Evolutionary conservation across 768 basidiomycete genomes (phyloP), one percentile per base, ranked within the genome.

Genomic region (Leccinum broughii): DNA sequence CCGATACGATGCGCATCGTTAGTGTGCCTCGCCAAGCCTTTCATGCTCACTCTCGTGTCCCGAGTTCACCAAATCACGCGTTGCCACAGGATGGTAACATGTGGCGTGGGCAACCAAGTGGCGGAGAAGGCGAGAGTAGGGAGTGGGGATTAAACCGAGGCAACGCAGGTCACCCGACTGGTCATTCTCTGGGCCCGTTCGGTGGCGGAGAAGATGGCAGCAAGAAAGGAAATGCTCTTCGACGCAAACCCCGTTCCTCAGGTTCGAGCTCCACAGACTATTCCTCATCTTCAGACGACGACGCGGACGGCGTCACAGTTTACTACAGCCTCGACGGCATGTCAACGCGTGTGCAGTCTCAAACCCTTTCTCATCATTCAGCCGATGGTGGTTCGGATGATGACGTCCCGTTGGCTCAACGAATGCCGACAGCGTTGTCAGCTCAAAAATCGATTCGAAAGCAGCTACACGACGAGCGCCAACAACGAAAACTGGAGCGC

Each of bases 401-500:
- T 70, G 89, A 96, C 65, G 78, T 93, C 1, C 94, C 94, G 1
- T 80, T 96, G 15, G 94, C 93, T 3, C 85, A 84, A 63, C 81
- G 87, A 32, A 92, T 93, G 57, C 94, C 93, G 4, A 88, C 86
- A 1, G 94, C 94, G 4, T 75, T 96, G 59, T 83, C 80, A 3
- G 93, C 92, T 10, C 94, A 96, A 68, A 86, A 84, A 66, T 86
- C 88, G 6, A 90, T 96, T 56, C 83, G 91, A 20, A 78, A 80
- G 50, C 83, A 92, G 69, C 85, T 90, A 24, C 80, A 81, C 39
- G 85, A 88, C 62, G 90, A 93, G 70, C 77, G 84, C 32, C 83
- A 86, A 37, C 79, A 82, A 61, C 79, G 86, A 55, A 79, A 80
- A 64, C 72, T 78, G 48, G 81, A 85, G 46, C 79, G 83, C 28